Base-by-base conservation (phyloP, 768 basidiomycete genomes). In the Lactarius quietus region DNA sequence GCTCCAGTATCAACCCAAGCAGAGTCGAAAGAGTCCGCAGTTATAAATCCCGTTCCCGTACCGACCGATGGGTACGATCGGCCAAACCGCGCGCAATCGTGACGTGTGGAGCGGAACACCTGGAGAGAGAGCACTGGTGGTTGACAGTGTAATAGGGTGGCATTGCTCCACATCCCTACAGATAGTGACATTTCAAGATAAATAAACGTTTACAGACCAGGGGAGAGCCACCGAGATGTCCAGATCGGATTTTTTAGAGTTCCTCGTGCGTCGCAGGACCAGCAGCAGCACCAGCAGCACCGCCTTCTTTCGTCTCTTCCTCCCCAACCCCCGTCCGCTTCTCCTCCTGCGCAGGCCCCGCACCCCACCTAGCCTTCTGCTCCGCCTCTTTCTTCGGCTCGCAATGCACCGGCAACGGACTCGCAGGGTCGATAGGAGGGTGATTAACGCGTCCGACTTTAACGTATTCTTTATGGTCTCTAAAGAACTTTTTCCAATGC, bases 401-500 rank as follows among this genome's bases (percentile, higher is more conserved):
- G 72, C 92, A 93, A 64, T 86, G 88, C 68, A 83, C 84, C 23
- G 87, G 90, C 70, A 89, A 81, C n/a, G 90, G 87, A 69, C 82
- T 87, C 35, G 78, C 73, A 51, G 90, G 90, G 76, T 93, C 89
- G 73, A 92, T 91, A 35, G 90, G 86, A 52, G 79, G 82, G 72
- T 93, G 92, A 5, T 80, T 76, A 26, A 97, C 91, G 62, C 77
- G 84, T 26, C 95, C 95, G 48, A 93, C 84, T 72, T 88, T 88
- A 61, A 72, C 70, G 74, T 98, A 98, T 66, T 85, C 83, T 71
- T 90, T 86, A 75, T 93, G 90, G 10, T 91, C 84, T 1, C 80
- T 76, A 72, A 95, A 98, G 80, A 95, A 98, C 33, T 83, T 80
- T 77, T 94, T 95, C 95, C 95, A 98, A 69, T 95, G 87, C 55